Evolutionary conservation across 2,329 filamentous ascomycete genomes (phyloP), one percentile per base, ranked within the genome.

Genomic region (Teratosphaeria gauchensis): DNA sequence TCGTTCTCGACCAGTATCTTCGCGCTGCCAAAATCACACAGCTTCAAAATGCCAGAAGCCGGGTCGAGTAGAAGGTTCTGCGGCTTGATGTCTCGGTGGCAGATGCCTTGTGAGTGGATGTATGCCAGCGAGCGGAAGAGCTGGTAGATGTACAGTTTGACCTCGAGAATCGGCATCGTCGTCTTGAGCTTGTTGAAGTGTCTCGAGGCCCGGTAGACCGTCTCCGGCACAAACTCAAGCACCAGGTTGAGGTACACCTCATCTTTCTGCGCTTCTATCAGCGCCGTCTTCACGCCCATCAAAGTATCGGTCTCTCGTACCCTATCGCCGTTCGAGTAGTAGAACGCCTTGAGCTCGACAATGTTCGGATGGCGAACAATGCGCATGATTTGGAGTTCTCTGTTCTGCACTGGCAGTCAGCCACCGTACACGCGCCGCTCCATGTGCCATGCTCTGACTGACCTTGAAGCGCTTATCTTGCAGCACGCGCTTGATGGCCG

Each of bases 171-270:
- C 16, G 94, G 94, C 94, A 99, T 99, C 56, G 92, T 96, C 6
- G 92, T 95, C 85, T 97, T 99, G 87, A 97, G 88, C 81, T 99
- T 99, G 83, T 95, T 97, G 83, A 99, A 99, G 79, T 96, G 97
- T 70, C 94, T 87, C 64, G 94, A 97, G 51, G 94, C 94, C 71
- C 94, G 87, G 77, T 99, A 99, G 56, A 99, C 94, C 12, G 94
- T 99, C 80, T 99, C 94, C 55, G 94, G 94, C 55, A 99, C 94
- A 70, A 91, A 99, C 75, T 99, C 94, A 75, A 97, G 90, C 56
- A 99, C 92, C 62, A 99, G 83, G 73, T 99, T 99, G 66, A 99
- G 86, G 75, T 97, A 99, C 42, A 99, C 94, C 78, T 99, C 94
- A 75, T 99, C 94, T 80, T 96, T 73, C 72, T 74, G 67, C 63